These are phyloP conservation scores for Phytopythium boreale DNA, from an alignment of 352 stramenopile genomes.

Conservation along the genomic window DNA sequence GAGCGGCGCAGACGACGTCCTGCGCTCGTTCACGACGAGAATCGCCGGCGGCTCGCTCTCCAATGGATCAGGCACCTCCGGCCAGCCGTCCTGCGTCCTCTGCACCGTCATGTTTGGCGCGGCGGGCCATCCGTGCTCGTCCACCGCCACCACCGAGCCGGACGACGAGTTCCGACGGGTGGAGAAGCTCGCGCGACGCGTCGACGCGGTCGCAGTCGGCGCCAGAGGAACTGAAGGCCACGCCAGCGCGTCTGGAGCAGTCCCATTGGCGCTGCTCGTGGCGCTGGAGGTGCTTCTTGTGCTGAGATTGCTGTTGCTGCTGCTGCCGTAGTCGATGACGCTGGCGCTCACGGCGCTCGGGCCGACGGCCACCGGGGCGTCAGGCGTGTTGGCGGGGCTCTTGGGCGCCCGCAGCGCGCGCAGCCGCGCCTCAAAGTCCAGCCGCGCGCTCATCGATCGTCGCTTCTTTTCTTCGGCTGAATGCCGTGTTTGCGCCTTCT, in stretches of 20 bases:
- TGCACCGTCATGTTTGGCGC: slow-evolving; percentile 7
- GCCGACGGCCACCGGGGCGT: slow-evolving; percentile 2
- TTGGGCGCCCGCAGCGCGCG: slow-evolving; percentile 44
- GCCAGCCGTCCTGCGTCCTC: slow-evolving; percentile 10
- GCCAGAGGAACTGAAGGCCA: slow-evolving; percentile 20
- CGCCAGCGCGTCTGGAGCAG: slow-evolving; percentile 12
- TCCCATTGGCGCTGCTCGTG: background rate
- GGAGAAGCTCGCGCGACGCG: background rate
- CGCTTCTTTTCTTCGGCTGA: background rate
- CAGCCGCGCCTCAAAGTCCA: slow-evolving; percentile 64
- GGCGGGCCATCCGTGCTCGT: slow-evolving; percentile 5
- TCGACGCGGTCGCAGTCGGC: background rate
- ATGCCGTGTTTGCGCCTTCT: background rate
- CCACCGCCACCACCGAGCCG: slow-evolving; percentile 1
- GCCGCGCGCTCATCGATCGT: slow-evolving; percentile 16
- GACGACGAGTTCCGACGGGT: background rate
- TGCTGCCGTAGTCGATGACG: slow-evolving; percentile 1
- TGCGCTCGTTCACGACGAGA: background rate
- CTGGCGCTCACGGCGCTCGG: slow-evolving; percentile 4
- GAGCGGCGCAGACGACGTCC: background rate
- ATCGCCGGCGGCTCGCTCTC: background rate
- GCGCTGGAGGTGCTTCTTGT: too few species aligned
- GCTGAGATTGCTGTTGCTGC: background rate
- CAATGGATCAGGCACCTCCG: slow-evolving; percentile 6
- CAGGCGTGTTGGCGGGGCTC: background rate